These are phyloP conservation scores for Coelastrella sp. DNA, from an alignment of 139 green algal genomes.

Conservation along the genomic window DNA sequence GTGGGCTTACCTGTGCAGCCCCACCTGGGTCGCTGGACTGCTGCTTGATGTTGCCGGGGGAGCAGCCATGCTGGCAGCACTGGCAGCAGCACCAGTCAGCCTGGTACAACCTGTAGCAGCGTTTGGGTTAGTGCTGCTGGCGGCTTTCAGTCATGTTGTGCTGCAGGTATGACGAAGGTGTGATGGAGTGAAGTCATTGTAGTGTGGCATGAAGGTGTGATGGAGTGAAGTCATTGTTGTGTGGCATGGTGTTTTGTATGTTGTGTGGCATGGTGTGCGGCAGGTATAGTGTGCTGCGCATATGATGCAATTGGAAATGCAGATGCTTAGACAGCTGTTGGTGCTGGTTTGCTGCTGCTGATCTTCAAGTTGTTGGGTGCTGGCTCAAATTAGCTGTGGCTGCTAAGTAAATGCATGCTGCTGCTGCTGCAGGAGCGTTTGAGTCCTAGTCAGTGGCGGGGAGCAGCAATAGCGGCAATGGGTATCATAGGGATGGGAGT, in stretches of 20 bases:
- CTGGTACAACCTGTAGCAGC: slow-evolving; percentile 91
- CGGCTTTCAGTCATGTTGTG: slow-evolving; percentile 87
- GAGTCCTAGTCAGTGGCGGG: slow-evolving; percentile 69
- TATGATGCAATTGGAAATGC: too few species aligned
- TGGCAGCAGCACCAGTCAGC: slow-evolving; percentile 67
- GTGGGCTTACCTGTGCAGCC: slow-evolving; percentile 65
- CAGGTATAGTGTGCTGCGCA: too few species aligned
- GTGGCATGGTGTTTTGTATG: too few species aligned
- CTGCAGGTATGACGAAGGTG: neutral
- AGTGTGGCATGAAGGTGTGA: too few species aligned
- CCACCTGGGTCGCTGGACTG: slow-evolving; percentile 80
- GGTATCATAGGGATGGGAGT: slow-evolving; percentile 76
- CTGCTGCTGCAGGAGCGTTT: slow-evolving; percentile 67
- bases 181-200: too few species aligned
- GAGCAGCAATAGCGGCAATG: slow-evolving; percentile 59
- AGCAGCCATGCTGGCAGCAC: slow-evolving; percentile 80
- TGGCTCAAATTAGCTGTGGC: neutral
- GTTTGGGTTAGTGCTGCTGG: slow-evolving; percentile 84
- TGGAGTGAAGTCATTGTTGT: too few species aligned
- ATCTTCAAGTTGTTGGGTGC: neutral
- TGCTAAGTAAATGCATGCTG: neutral
- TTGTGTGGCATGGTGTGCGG: too few species aligned
- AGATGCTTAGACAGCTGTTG: neutral
- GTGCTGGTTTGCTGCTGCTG: neutral
- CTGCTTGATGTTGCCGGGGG: slow-evolving; percentile 79